These are phyloP conservation scores for Podaxis sp. DNA, from an alignment of 768 basidiomycete species.

Conservation along the genomic window DNA sequence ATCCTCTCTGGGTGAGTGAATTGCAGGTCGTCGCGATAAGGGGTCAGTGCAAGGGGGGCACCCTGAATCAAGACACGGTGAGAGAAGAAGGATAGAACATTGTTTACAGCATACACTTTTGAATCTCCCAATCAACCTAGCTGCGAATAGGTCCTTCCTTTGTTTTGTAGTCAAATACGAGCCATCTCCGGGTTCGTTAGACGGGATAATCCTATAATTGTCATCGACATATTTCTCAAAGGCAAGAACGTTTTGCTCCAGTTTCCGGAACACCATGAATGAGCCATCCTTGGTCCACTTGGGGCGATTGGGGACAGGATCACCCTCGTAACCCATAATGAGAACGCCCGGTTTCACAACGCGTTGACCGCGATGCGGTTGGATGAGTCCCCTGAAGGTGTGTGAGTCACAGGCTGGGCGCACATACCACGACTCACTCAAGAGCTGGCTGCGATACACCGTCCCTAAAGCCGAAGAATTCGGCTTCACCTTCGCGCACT, in stretches of 20 bases:
- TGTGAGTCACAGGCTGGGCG: too few relatives aligned
- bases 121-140: slow-evolving; percentile 26
- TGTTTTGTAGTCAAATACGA: slow-evolving; percentile 13
- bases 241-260: slow-evolving; percentile 29
- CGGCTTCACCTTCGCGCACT: too few relatives aligned
- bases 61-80: slow-evolving; percentile 19
- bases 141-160: slow-evolving; percentile 25
- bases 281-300: slow-evolving; percentile 32
- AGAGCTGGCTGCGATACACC: too few relatives aligned
- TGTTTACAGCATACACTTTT: background rate
- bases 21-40: slow-evolving; percentile 23
- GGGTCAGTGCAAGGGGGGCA: slow-evolving; percentile 28
- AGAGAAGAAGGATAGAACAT: background rate
- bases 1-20: slow-evolving; percentile 17
- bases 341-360: too few relatives aligned
- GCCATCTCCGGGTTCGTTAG: background rate
- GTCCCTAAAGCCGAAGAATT: too few relatives aligned
- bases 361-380: too few relatives aligned
- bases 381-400: too few relatives aligned
- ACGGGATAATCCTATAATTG: background rate
- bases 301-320: slow-evolving; percentile 19
- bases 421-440: too few relatives aligned
- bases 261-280: slow-evolving; percentile 32
- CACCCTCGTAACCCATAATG: too few relatives aligned
- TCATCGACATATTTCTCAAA: slow-evolving; percentile 21